Conservation (phyloP, 306 rosid species). For the Quercus glauca region DNA sequence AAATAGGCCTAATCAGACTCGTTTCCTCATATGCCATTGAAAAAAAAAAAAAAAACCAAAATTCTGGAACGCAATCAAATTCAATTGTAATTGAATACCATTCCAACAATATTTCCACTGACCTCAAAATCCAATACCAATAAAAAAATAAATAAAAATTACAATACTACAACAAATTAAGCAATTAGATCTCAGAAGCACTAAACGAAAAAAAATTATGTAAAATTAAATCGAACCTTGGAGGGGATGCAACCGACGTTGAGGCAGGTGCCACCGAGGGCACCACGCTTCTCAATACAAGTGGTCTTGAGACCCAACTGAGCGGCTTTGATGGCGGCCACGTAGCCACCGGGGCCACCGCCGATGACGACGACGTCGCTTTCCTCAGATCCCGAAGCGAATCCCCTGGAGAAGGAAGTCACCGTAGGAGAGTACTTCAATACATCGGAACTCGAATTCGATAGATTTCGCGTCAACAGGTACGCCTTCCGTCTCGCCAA, state of each 20-base stretch:
- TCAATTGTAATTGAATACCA: neutral
- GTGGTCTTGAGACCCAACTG: constrained; percentile 96
- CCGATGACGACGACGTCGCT: constrained; percentile 95
- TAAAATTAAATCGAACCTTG: constrained; percentile 46
- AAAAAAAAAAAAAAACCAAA: no score
- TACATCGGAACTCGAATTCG: constrained; percentile 38
- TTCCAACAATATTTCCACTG: no score
- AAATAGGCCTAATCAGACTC: no score
- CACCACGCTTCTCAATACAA: constrained; percentile 96
- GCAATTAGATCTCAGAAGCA: neutral
- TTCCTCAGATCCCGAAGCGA: constrained; percentile 88
- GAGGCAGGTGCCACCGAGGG: constrained; percentile 98
- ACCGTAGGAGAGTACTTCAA: constrained; percentile 43
- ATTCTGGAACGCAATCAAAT: neutral
- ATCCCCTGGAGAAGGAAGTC: constrained; percentile 54
- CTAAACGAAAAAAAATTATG: neutral
- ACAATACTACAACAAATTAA: no score
- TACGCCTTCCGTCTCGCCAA: constrained; percentile 82
- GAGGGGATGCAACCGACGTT: constrained; percentile 99
- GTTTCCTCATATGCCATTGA: no score
- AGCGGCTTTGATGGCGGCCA: constrained; percentile 97
- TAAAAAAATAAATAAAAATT: neutral
- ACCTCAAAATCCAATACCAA: neutral
- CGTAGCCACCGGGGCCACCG: constrained; percentile 99
- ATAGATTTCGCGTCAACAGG: constrained; percentile 40